These are phyloP conservation scores for Suillus variegatus DNA, from an alignment of 768 basidiomycete genomes.

Conservation along the genomic window DNA sequence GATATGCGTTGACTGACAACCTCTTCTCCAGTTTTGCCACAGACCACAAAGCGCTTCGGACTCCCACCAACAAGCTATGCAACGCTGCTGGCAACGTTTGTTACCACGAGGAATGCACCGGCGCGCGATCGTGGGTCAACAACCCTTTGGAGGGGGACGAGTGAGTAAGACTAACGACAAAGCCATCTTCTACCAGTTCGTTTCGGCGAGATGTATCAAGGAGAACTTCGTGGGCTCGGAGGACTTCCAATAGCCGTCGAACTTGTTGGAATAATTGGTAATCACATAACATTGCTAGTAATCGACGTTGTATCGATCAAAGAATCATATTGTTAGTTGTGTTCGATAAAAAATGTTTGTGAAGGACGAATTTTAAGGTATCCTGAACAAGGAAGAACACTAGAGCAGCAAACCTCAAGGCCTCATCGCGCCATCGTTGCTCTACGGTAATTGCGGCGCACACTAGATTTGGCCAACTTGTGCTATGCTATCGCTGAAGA, in stretches of 20 bases:
- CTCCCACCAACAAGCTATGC: slow-evolving; percentile 79
- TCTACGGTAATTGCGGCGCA: too few relatives aligned
- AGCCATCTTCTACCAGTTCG: slow-evolving; percentile 77
- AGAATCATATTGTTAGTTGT: not conserved
- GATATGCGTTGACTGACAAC: slow-evolving; percentile 15
- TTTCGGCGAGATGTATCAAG: slow-evolving; percentile 92
- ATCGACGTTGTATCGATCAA: not conserved
- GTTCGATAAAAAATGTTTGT: not conserved
- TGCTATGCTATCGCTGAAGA: too few relatives aligned
- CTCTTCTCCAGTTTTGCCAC: slow-evolving; percentile 64
- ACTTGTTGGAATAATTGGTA: too few relatives aligned
- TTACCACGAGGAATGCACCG: slow-evolving; percentile 98
- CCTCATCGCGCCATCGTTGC: too few relatives aligned
- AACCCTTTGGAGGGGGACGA: slow-evolving; percentile 98
- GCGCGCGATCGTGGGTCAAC: slow-evolving; percentile 95
- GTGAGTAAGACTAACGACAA: slow-evolving; percentile 98
- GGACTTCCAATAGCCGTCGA: slow-evolving; percentile 60
- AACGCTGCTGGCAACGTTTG: slow-evolving; percentile 96
- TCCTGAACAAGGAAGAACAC: too few relatives aligned
- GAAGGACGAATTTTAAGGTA: not conserved
- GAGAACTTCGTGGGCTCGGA: slow-evolving; percentile 90
- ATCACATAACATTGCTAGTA: too few relatives aligned
- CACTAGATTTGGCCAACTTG: too few relatives aligned
- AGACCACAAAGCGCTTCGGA: slow-evolving; percentile 78
- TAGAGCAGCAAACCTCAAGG: too few relatives aligned